These are phyloP conservation scores for Chalciporus pseudorubinellus DNA, from an alignment of 768 basidiomycete species.

Conservation along the genomic window DNA sequence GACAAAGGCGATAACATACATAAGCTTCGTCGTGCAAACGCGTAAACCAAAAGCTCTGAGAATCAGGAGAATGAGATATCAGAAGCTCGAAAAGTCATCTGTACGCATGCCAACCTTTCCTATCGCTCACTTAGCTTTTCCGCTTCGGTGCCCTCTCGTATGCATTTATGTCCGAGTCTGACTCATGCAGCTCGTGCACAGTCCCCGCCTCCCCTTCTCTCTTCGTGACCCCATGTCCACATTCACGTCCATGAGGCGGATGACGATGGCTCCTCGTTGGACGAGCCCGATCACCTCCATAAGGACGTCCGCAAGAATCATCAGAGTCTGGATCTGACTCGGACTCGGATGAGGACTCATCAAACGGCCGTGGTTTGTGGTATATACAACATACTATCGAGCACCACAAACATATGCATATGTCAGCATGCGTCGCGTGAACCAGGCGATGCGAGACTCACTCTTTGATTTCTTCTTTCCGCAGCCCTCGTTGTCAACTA, in stretches of 20 bases:
- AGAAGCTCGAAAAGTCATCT: neutral
- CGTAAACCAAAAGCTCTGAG: neutral
- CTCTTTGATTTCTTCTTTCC: conserved; percentile 94
- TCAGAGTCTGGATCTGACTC: conserved; percentile 40
- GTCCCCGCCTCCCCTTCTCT: conserved; percentile 9
- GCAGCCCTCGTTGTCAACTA: conserved; percentile 87
- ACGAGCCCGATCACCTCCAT: conserved; percentile 11
- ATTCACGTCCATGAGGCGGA: conserved; percentile 2
- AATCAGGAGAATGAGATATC: neutral
- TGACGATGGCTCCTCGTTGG: conserved; percentile 6
- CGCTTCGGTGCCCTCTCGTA: conserved; percentile 44
- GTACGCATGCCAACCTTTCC: neutral
- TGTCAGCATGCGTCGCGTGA: neutral
- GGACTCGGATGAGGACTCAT: conserved; percentile 75
- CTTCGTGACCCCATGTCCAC: neutral
- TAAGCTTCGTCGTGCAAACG: too few relatives aligned
- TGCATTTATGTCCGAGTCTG: conserved; percentile 40
- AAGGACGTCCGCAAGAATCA: neutral
- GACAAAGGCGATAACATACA: too few relatives aligned
- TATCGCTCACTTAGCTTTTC: conserved; percentile 10
- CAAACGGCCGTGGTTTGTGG: conserved; percentile 75
- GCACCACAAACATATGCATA: neutral
- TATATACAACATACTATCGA: conserved; percentile 92
- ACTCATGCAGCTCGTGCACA: conserved; percentile 19
- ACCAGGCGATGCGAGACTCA: conserved; percentile 28